A percentile compares a stretch with the other conserved stretches of the same genome.
Evolutionary conservation across 1,284 basidiomycete species (phyloP).

Genomic region (Trichosporon sp.): DNA sequence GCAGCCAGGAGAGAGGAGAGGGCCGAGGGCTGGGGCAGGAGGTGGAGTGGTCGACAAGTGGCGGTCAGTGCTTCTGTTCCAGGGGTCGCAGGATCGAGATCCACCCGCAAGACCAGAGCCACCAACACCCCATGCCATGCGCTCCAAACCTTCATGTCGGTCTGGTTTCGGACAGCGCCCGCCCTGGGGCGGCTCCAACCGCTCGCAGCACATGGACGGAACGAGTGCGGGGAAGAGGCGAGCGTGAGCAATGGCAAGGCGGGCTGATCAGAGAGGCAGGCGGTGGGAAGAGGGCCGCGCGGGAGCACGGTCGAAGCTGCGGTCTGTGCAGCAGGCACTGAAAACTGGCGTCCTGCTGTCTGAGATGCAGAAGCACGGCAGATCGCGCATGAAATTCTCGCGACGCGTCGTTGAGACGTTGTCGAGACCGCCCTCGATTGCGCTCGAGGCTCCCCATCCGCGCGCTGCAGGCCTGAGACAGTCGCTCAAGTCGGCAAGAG

Average conservation of each 20-base stretch:
- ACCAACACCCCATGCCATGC: neutral
- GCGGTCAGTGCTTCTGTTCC: slow-evolving; percentile 18
- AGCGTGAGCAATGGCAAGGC: neutral
- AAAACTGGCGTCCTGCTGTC: neutral
- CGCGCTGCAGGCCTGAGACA: neutral
- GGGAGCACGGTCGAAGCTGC: neutral
- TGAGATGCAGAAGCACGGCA: slow-evolving; percentile 15
- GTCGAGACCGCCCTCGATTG: neutral
- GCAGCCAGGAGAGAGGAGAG: neutral
- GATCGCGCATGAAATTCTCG: neutral
- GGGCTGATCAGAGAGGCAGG: neutral
- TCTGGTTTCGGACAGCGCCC: neutral
- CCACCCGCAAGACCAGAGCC: neutral
- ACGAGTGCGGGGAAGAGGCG: neutral
- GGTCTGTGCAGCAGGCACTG: slow-evolving; percentile 14
- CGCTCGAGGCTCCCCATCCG: neutral
- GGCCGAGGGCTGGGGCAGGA: neutral
- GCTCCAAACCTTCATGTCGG: neutral
- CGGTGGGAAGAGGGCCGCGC: neutral
- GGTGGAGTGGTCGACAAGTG: neutral
- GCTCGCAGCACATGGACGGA: neutral
- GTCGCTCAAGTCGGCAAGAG: neutral
- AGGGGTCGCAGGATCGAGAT: slow-evolving; percentile 15
- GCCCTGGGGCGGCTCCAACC: neutral
- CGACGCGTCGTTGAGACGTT: slow-evolving; percentile 1